Evolutionary conservation across 805 yeast species (phyloP).

Genomic region (Kodamaea hsintzibuensis): DNA sequence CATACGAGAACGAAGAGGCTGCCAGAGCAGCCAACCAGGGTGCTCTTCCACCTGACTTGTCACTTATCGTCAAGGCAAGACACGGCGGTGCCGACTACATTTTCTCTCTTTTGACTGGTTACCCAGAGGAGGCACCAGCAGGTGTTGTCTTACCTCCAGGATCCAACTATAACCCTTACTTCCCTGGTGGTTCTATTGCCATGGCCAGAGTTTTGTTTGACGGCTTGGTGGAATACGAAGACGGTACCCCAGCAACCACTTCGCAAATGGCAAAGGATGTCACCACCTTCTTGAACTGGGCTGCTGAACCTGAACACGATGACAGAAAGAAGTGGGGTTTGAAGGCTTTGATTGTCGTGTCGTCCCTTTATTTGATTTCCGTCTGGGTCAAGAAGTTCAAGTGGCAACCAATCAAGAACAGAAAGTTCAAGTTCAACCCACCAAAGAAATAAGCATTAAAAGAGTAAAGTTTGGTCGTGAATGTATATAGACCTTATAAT

Average conservation of each 20-base stretch:
- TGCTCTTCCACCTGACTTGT: conserved; percentile 97
- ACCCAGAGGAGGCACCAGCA: conserved; percentile 98
- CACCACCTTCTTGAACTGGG: conserved; percentile 94
- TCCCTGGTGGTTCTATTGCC: conserved; percentile 99
- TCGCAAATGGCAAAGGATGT: conserved; percentile 99
- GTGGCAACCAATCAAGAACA: conserved; percentile 94
- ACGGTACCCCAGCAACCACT: conserved; percentile 97
- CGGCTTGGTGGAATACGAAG: conserved; percentile 97
- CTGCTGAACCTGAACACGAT: conserved; percentile 97
- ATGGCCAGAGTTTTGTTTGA: conserved; percentile 99
- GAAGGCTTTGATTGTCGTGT: conserved; percentile 80
- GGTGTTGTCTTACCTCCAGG: conserved; percentile 94
- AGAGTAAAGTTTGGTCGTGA: conserved; percentile 4
- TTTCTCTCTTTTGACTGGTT: conserved; percentile 93
- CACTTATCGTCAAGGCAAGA: conserved; percentile 96
- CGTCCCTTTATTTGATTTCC: conserved; percentile 77
- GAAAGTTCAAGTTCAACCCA: conserved; percentile 91
- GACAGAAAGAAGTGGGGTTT: conserved; percentile 96
- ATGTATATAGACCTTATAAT: conserved; percentile 6
- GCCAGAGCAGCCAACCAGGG: conserved; percentile 99
- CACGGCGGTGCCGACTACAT: conserved; percentile 97
- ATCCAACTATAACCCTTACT: conserved; percentile 97
- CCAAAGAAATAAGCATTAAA: conserved; percentile 57
- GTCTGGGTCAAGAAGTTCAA: conserved; percentile 96
- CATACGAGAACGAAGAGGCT: conserved; percentile 97